These are phyloP conservation scores for Sarocladium oryzae DNA, from an alignment of 2,329 filamentous ascomycete species.

Conservation along the genomic window DNA sequence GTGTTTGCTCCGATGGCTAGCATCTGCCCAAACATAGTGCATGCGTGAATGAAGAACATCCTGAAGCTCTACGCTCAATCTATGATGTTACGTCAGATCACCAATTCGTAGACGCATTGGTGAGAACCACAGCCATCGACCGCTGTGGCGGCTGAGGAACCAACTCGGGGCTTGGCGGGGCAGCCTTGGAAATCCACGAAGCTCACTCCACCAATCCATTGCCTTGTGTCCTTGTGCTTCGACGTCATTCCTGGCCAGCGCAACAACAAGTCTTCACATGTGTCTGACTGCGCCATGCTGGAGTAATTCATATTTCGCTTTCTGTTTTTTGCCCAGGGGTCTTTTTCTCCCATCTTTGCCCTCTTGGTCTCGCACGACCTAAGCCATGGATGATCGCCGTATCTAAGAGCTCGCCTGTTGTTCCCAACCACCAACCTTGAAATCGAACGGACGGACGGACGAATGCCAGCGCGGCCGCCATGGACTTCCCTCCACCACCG, in stretches of 20 bases:
- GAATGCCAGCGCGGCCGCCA: not conserved
- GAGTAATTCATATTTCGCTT: not conserved
- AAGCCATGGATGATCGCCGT: not conserved
- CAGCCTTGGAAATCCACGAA: not conserved
- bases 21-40: too few relatives aligned
- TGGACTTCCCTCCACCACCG: slow-evolving; percentile 6
- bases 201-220: not conserved
- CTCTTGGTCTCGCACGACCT: not conserved
- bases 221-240: not conserved
- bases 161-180: too few relatives aligned
- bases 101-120: too few relatives aligned
- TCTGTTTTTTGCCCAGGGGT: not conserved
- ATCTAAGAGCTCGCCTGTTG: too few relatives aligned
- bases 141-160: too few relatives aligned
- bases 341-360: not conserved
- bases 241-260: not conserved
- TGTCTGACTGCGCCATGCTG: not conserved
- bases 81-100: too few relatives aligned
- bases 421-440: too few relatives aligned
- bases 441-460: not conserved
- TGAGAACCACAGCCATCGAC: too few relatives aligned
- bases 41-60: too few relatives aligned
- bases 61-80: too few relatives aligned
- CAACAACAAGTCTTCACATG: not conserved
- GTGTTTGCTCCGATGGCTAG: too few relatives aligned